phyloP scores from a whole-genome alignment of 1,284 basidiomycete genomes.

The Phenoliferia sp. region DNA sequence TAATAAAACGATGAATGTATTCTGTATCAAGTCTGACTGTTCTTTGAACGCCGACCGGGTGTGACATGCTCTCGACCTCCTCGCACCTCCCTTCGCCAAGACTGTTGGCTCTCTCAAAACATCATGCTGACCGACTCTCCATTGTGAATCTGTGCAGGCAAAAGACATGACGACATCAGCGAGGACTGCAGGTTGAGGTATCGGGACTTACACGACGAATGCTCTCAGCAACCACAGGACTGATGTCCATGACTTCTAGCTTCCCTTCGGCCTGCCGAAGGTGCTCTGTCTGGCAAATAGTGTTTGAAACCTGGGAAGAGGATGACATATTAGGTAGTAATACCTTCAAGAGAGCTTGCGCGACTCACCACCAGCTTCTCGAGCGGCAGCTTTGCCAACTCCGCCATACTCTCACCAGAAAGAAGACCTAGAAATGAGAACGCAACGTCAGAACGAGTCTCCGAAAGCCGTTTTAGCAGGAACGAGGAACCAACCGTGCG shows the following conservation, averaged over 20 bases:
- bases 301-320: constrained; percentile 61
- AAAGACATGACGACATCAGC: background rate
- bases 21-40: background rate
- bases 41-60: background rate
- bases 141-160: constrained; percentile 65
- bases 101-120: constrained; percentile 30
- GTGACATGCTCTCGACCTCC: background rate
- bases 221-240: constrained; percentile 86
- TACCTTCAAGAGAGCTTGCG: constrained; percentile 17
- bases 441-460: background rate
- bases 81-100: background rate
- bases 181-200: background rate
- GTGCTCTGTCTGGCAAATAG: constrained; percentile 62
- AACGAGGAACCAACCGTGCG: constrained; percentile 64
- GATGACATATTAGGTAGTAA: background rate
- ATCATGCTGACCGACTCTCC: constrained; percentile 58
- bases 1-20: too few relatives aligned
- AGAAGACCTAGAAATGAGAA: constrained; percentile 59
- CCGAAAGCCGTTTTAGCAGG: too few relatives aligned
- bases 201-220: constrained; percentile 65
- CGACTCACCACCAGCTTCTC: constrained; percentile 75
- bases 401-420: constrained; percentile 73
- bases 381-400: constrained; percentile 72
- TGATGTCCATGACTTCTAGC: constrained; percentile 69
- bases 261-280: constrained; percentile 45